Conservation (phyloP, 805 yeast genomes). For the Candida saitoana region DNA sequence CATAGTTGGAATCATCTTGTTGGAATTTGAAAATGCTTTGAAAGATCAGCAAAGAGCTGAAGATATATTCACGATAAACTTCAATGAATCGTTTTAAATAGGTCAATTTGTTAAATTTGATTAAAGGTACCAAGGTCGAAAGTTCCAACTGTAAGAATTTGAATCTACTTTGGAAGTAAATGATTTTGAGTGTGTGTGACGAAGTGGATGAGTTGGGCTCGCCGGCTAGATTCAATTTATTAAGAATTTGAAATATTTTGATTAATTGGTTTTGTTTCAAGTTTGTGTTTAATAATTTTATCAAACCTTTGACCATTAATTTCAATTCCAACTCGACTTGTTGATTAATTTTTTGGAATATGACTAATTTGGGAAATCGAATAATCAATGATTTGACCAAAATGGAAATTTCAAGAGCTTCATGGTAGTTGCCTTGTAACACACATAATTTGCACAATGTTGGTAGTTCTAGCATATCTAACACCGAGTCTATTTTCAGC, state of each 20-base stretch:
- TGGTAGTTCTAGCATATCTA: constrained; percentile 81
- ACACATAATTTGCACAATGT: constrained; percentile 80
- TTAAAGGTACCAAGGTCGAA: constrained; percentile 52
- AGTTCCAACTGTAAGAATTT: constrained; percentile 64
- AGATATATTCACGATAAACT: constrained; percentile 77
- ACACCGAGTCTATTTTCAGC: constrained; percentile 63
- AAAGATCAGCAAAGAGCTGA: constrained; percentile 65
- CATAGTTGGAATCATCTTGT: constrained; percentile 16
- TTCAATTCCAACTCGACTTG: constrained; percentile 55
- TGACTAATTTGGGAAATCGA: constrained; percentile 58
- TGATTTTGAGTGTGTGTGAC: constrained; percentile 34
- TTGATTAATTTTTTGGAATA: constrained; percentile 47
- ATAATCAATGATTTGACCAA: constrained; percentile 65
- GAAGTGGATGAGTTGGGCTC: not conserved
- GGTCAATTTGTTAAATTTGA: constrained; percentile 49
- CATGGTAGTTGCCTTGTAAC: constrained; percentile 79
- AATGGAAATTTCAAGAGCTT: constrained; percentile 79
- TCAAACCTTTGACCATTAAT: constrained; percentile 66
- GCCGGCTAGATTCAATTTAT: constrained; percentile 47
- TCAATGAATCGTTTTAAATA: constrained; percentile 79
- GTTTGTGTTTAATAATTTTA: constrained; percentile 67
- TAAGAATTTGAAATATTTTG: constrained; percentile 72
- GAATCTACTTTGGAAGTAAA: constrained; percentile 64
- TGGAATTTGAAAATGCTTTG: constrained; percentile 50
- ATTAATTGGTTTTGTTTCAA: constrained; percentile 74